Conservation (phyloP, 2,329 filamentous ascomycete species). For the Bimuria novae-zelandiae region DNA sequence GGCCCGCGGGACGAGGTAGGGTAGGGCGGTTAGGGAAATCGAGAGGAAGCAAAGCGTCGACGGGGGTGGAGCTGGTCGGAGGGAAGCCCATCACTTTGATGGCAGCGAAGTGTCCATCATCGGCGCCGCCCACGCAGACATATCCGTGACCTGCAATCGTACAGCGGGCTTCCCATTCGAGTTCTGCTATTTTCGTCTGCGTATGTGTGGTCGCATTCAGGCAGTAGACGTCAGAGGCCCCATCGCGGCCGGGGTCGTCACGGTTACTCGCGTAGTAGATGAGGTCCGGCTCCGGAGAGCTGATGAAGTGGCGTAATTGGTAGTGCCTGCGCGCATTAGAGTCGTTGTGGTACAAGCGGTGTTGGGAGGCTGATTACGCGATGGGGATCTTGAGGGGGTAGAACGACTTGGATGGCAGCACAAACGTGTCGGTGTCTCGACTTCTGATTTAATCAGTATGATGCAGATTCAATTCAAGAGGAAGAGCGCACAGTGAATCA, state of each 20-base stretch:
- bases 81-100: constrained; percentile 63
- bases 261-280: constrained; percentile 77
- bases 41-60: constrained; percentile 63
- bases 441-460: constrained; percentile 42
- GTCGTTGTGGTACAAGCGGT: not conserved
- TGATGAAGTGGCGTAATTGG: constrained; percentile 89
- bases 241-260: constrained; percentile 5
- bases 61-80: constrained; percentile 51
- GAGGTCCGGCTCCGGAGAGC: constrained; percentile 73
- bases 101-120: constrained; percentile 83
- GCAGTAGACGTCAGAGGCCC: constrained; percentile 62
- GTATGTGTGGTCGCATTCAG: constrained; percentile 69
- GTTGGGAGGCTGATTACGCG: constrained; percentile 46
- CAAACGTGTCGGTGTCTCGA: constrained; percentile 53
- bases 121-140: constrained; percentile 84
- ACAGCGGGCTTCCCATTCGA: constrained; percentile 73
- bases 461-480: not conserved
- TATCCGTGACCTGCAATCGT: constrained; percentile 85
- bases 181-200: constrained; percentile 74
- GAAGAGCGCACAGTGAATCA: constrained; percentile 39
- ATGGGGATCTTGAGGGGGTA: constrained; percentile 56
- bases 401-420: constrained; percentile 51
- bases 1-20: constrained; percentile 45
- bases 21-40: constrained; percentile 45
- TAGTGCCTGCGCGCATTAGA: constrained; percentile 65